Base-by-base conservation (phyloP, 169 alveolate genomes). In the Toxoplasma gondii region DNA sequence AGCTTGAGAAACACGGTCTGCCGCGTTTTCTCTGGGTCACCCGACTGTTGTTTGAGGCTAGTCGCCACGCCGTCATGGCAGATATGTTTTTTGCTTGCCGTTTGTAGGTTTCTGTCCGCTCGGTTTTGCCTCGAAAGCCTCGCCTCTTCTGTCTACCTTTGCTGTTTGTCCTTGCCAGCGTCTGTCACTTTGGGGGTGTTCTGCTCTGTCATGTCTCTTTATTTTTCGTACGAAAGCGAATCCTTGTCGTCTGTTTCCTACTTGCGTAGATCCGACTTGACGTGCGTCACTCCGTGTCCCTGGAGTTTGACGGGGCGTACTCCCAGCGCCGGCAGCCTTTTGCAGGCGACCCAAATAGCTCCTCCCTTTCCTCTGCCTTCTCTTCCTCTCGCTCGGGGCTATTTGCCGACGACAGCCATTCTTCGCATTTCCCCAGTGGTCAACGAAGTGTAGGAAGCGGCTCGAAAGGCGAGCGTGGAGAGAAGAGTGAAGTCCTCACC, bases 211-310 rank as follows among this genome's bases (percentile, higher is more conserved):
- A 12, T 49, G 22, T 49, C 22, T 12, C 22, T 49, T 49, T 49
- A 12, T 49, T 12, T 49, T 49, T 12, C 58, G 58, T 49, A 7
- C 58, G 58, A 49, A 4, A 12, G 58, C 58, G 4, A 7, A 7
- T 49, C 58, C 22, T 4, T 12, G 58, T 49, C 22, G 4, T 49
- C 58, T 4, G 4, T 49, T 49, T 12, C 58, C 58, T 64, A 31
- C n/a, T 64, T 64, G 31, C 27, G 34, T 67, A 82, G 90, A 31
- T 82, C 44, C 90, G 19, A 16, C 90, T 82, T 17, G 39, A 82
- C 1, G 90, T 82, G 53, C 38, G 90, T 31, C 90, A 82, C 90
- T 22, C 90, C 41, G 90, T 82, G 38, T 82, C 90, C 69, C 64
- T 82, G 36, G 90, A 82, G 67, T 82, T 82, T 49, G 90, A 82